Base-by-base conservation (phyloP, 345 rosid genomes). In the Dovyalis caffra region DNA sequence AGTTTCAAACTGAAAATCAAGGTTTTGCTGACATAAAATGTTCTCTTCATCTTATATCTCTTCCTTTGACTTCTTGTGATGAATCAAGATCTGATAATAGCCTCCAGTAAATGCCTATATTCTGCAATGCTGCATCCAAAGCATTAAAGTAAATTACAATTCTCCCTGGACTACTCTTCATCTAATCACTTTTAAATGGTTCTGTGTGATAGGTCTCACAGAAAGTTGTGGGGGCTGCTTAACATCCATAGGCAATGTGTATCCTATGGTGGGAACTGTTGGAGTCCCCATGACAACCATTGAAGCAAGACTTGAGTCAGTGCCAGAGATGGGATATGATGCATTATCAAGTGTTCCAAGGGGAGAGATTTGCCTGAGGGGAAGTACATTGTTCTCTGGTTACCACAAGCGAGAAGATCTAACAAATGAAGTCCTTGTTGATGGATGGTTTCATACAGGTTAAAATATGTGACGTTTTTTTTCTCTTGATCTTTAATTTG, bases 361-460 rank as follows among this genome's bases (percentile, higher is more conserved):
- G 38, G 99, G 99, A 76, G 98, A 95, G 87, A 91, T 95, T 61
- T 91, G 97, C 83, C 78, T 95, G 64, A 81, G 98, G 83, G 98
- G 98, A 58, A 85, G 71, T 37, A 83, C 94, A 14, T 78, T 95
- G 81, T 95, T 95, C 83, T 90, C 98, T 21, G 97, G 99, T 77
- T 95, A 93, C 85, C 89, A 95, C 88, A 91, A 89, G 88, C 84
- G 96, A 67, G 89, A 87, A 68, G 98, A 95, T 78, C 82, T 95
- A 45, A 95, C 97, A 23, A 87, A 87, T 62, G 90, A 90, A 81
- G 98, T 93, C 71, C n/a, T 89, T 0, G 78, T 90, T 18, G 92
- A 93, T 70, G 98, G 99, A 12, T 95, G 99, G 99, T 90, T 95
- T 82, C 98, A 91, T 79, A 93, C 99, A 77, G 99, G 98, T 92